phyloP scores from a whole-genome alignment of 2,329 filamentous ascomycete species.

The Epichloe hybrida region DNA sequence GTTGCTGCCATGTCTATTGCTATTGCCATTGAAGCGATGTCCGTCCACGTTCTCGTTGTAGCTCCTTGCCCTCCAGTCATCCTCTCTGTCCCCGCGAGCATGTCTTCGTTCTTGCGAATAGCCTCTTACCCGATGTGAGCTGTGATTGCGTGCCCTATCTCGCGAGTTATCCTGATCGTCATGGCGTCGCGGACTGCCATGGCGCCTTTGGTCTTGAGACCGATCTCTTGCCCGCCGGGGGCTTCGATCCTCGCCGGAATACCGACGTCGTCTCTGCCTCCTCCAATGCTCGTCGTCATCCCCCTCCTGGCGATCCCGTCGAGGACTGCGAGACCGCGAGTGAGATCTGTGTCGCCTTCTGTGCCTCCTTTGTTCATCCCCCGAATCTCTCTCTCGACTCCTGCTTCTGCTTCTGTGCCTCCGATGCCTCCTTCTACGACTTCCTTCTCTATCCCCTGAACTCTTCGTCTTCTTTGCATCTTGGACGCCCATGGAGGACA shows the following conservation, averaged over 20 bases:
- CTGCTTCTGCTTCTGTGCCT: slow-evolving; percentile 5
- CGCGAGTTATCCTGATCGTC: not conserved
- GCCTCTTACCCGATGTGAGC: not conserved
- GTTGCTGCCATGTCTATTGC: slow-evolving; percentile 6
- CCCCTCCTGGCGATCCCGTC: slow-evolving; percentile 14
- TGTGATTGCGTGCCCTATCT: not conserved
- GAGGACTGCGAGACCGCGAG: slow-evolving; percentile 32
- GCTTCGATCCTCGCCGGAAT: slow-evolving; percentile 12
- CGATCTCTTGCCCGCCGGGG: slow-evolving; percentile 9
- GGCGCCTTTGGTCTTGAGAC: slow-evolving; percentile 10
- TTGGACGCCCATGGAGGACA: slow-evolving; percentile 47
- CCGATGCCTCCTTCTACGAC: slow-evolving; percentile 9
- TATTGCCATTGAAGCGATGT: not conserved
- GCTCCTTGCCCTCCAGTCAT: not conserved
- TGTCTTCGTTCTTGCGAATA: slow-evolving; percentile 8
- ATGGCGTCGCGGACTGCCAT: not conserved
- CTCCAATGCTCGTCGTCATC: slow-evolving; percentile 7
- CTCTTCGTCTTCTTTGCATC: slow-evolving; percentile 33
- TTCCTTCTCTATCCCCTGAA: slow-evolving; percentile 16
- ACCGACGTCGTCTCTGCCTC: slow-evolving; percentile 11
- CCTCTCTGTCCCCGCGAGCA: not conserved
- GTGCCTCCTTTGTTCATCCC: slow-evolving; percentile 4
- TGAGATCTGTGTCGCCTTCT: slow-evolving; percentile 31
- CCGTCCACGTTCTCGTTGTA: not conserved
- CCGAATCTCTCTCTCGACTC: slow-evolving; percentile 5